Conservation (phyloP, 2,329 filamentous ascomycete genomes). For the Penicillium sp. region DNA sequence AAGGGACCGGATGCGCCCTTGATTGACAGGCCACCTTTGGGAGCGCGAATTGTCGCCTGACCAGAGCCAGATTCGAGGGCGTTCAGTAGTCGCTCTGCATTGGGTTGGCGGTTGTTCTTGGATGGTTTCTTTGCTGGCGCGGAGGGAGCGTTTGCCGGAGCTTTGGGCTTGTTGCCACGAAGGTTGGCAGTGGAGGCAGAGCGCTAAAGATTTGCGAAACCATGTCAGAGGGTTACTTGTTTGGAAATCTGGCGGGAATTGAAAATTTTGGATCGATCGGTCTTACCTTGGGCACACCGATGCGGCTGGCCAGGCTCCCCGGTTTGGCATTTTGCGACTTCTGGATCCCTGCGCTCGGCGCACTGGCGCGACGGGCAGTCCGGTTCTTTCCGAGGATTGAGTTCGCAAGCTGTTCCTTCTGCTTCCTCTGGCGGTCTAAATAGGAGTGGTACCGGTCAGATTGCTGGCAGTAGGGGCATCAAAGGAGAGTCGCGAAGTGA, state of each 20-base stretch:
- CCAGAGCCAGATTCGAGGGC: conserved; percentile 30
- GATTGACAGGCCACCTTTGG: conserved; percentile 51
- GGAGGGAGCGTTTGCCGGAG: conserved; percentile 26
- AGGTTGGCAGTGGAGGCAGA: conserved; percentile 27
- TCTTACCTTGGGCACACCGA: conserved; percentile 58
- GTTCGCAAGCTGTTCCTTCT: conserved; percentile 58
- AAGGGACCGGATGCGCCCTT: conserved; percentile 56
- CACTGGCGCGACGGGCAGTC: conserved; percentile 45
- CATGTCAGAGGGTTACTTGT: conserved; percentile 9
- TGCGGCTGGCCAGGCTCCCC: conserved; percentile 58
- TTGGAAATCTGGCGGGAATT: conserved; percentile 31
- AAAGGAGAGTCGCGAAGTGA: conserved; percentile 10
- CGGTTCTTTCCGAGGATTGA: conserved; percentile 57
- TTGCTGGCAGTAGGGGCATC: conserved; percentile 4
- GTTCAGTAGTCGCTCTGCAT: conserved; percentile 34
- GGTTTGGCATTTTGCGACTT: conserved; percentile 45
- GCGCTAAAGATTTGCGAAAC: not conserved
- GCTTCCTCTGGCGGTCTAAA: conserved; percentile 54
- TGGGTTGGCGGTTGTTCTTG: conserved; percentile 33
- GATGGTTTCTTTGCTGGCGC: conserved; percentile 23
- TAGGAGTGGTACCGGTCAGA: conserved; percentile 7
- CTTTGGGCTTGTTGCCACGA: conserved; percentile 39
- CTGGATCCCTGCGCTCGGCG: conserved; percentile 45
- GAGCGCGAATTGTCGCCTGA: conserved; percentile 34
- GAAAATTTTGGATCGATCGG: not conserved